phyloP scores from a whole-genome alignment of 192 early-diverging fungal genomes.

The Chytriomyces confervae region DNA sequence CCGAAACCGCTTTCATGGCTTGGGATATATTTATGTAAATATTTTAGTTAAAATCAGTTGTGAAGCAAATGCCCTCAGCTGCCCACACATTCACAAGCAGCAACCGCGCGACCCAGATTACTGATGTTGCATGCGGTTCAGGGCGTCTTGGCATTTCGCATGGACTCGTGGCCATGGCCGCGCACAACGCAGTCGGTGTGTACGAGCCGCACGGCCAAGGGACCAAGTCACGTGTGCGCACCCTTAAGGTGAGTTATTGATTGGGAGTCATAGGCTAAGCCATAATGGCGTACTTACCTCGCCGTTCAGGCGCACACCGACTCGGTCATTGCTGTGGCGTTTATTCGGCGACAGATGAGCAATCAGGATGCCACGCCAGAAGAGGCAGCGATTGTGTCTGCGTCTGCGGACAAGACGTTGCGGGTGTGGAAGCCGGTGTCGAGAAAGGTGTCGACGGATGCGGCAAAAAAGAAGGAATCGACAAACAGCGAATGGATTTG shows the following conservation, averaged over 20 bases:
- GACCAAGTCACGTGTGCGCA: not conserved
- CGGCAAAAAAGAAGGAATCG: not conserved
- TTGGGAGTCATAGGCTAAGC: too few relatives aligned
- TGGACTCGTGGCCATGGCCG: slow-evolving; percentile 3
- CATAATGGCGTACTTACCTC: slow-evolving; percentile 32
- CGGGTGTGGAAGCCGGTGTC: slow-evolving; percentile 71
- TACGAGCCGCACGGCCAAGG: slow-evolving; percentile 1
- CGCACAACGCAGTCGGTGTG: not conserved
- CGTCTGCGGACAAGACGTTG: slow-evolving; percentile 78
- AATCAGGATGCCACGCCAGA: slow-evolving; percentile 36
- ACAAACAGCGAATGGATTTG: slow-evolving; percentile 58
- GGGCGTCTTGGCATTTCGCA: not conserved
- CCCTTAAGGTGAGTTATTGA: not conserved
- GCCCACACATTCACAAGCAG: not conserved
- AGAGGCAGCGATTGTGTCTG: slow-evolving; percentile 74
- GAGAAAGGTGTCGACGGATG: slow-evolving; percentile 4
- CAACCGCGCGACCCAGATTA: slow-evolving; percentile 8
- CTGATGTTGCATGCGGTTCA: not conserved
- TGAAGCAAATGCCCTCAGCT: too few relatives aligned
- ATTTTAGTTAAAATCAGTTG: too few relatives aligned
- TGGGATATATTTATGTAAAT: too few relatives aligned
- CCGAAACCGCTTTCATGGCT: too few relatives aligned
- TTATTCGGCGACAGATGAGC: slow-evolving; percentile 62
- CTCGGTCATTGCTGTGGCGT: slow-evolving; percentile 79
- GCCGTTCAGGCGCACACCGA: slow-evolving; percentile 75